Evolutionary conservation across 2,329 filamentous ascomycete species (phyloP), one percentile per base, ranked within the genome.

Genomic region (Xylariaceae sp.): DNA sequence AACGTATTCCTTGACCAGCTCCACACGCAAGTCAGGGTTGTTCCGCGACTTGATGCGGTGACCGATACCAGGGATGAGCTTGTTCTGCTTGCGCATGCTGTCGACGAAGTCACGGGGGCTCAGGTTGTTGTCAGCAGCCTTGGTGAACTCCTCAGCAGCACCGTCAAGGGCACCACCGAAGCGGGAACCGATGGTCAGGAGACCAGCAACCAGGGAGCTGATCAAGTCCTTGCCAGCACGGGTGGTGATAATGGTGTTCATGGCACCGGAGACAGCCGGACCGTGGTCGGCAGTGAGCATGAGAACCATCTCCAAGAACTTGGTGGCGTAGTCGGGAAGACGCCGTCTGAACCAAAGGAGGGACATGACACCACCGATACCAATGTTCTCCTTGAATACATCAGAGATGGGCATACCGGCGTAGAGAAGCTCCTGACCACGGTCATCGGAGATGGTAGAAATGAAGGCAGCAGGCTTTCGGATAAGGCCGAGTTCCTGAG

Each of bases 241-340:
- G 62, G 94, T 99, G 65, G 94, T 99, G 76, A 99, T 97, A 77
- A 99, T 99, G 76, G 94, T 99, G 88, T 99, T 99, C 94, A 99
- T 99, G 77, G 94, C 94, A 85, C 94, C 94, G 70, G 94, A 99
- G 70, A 99, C 94, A 71, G 94, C 94, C 57, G 94, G 94, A 79
- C 94, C 94, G 87, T 99, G 94, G 75, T 99, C 94, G 71, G 94
- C 94, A 74, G 94, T 99, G 74, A 99, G 87, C 94, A 99, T 99
- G 77, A 99, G 93, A 68, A 99, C 94, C 94, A 99, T 99, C 84
- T 99, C 94, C 70, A 99, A 81, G 85, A 99, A 99, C 81, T 96
- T 96, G 84, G 91, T 95, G 73, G 94, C 94, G 76, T 97, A 97
- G 74, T 88, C 82, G 65, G 94, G 94, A 64, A 99, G 89, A 74